phyloP scores from a whole-genome alignment of 73 alveolate species.

The Blepharisma japonicum region DNA sequence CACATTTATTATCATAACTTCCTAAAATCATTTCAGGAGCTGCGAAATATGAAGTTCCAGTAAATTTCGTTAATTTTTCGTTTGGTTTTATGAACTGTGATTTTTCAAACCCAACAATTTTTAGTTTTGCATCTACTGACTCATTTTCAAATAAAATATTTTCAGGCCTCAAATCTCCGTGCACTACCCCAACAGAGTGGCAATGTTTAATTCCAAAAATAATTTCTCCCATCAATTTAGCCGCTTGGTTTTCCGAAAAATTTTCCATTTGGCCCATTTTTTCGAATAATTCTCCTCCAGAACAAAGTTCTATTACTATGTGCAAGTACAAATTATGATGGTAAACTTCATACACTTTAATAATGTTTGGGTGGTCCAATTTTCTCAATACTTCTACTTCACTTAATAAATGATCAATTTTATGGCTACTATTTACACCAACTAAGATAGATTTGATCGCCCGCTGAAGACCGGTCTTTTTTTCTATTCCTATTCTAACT shows the following conservation, averaged over 20 bases:
- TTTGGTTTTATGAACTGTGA: slow-evolving; percentile 32
- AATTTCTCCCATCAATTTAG: slow-evolving; percentile 62
- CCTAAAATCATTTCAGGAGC: slow-evolving; percentile 61
- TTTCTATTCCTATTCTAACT: slow-evolving; percentile 40
- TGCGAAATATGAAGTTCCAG: slow-evolving; percentile 51
- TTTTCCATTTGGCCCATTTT: slow-evolving; percentile 8
- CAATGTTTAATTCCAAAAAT: slow-evolving; percentile 72
- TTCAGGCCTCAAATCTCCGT: slow-evolving; percentile 93
- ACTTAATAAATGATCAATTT: not conserved
- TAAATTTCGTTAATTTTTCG: slow-evolving; percentile 35
- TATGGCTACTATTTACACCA: no score
- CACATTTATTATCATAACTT: slow-evolving; percentile 60
- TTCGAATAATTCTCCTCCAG: slow-evolving; percentile 51
- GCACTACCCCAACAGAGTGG: slow-evolving; percentile 85
- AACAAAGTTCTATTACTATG: slow-evolving; percentile 45
- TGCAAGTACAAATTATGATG: slow-evolving; percentile 34
- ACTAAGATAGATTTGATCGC: slow-evolving; percentile 32
- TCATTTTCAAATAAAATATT: slow-evolving; percentile 79
- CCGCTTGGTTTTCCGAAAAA: slow-evolving; percentile 34
- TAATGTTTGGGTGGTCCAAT: slow-evolving; percentile 50
- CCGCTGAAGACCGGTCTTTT: slow-evolving; percentile 40
- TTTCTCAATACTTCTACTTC: slow-evolving; percentile 48
- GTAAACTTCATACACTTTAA: slow-evolving; percentile 37
- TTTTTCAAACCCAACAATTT: slow-evolving; percentile 85
- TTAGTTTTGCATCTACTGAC: slow-evolving; percentile 63